Evolutionary conservation across 1,284 basidiomycete genomes (phyloP), one percentile per base, ranked within the genome.

Genomic region (Kwoniella shivajii): DNA sequence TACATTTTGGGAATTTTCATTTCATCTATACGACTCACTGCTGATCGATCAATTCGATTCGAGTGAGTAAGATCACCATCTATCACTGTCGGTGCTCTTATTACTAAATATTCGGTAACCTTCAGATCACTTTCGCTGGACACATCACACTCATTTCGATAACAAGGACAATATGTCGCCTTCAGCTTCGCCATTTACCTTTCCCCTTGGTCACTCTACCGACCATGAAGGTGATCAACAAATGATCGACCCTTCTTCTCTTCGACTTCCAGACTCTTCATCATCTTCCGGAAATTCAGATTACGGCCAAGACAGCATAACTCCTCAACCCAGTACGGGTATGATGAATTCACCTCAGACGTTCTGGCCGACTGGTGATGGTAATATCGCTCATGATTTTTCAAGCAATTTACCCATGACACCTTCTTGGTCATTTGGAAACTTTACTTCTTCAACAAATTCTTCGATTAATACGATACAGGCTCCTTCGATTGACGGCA

Each of bases 171-270:
- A 6, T 7, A 47, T 47, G 45, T 47, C 45, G 31, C 33, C 45
- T 18, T 20, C 31, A 18, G 45, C 6, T 24, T 51, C 50, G 41
- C 41, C 50, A 33, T 51, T 43, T 10, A 22, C 11, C 10, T 51
- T 51, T 24, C 41, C 50, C 6, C 27, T 20, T 27, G 31, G 39
- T 42, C 39, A 26, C 10, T 42, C 30, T 2, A 29, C 34, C 20
- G 39, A 37, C 22, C 30, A 34, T 26, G 38, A 41, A 24, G 45
- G 22, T 6, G 50, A 51, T 43, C 41, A 42, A 5, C 50, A 51
- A 26, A 50, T 50, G 38, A 38, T 50, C 29, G 49, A 50, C 18
- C 49, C 38, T 31, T 42, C 49, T 33, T 41, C 49, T 22, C 27
- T 50, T 18, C 27, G 9, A 18, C 20, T 50, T 16, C 49, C 49